Conservation (phyloP, 768 basidiomycete species). For the Tylopilus sp. region DNA sequence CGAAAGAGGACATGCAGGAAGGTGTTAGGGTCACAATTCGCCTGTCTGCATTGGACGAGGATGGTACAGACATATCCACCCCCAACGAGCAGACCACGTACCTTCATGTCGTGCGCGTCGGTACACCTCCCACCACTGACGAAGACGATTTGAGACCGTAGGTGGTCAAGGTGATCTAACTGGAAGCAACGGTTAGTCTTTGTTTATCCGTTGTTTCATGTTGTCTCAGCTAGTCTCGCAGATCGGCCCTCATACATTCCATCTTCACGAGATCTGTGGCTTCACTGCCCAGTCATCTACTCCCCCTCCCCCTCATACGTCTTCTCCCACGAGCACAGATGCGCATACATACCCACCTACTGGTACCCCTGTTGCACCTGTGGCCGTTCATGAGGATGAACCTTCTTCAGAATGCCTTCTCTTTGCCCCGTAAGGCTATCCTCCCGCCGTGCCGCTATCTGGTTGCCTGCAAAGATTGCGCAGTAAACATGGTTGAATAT, state of each 20-base stretch:
- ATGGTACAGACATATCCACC: constrained; percentile 63
- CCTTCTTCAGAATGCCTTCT: constrained; percentile 88
- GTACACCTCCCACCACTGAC: constrained; percentile 37
- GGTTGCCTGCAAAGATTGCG: constrained; percentile 94
- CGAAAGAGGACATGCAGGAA: constrained; percentile 47
- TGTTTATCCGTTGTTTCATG: background rate
- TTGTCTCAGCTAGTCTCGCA: constrained; percentile 23
- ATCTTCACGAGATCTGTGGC: constrained; percentile 93
- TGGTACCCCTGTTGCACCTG: constrained; percentile 18
- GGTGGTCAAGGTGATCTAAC: constrained; percentile 91
- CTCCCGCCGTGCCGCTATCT: constrained; percentile 91
- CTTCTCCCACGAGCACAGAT: constrained; percentile 36
- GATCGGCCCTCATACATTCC: constrained; percentile 94
- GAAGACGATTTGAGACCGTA: constrained; percentile 69
- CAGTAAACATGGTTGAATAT: constrained; percentile 96
- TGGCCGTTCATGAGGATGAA: constrained; percentile 50
- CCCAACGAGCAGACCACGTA: constrained; percentile 89
- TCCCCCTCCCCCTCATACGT: constrained; percentile 31
- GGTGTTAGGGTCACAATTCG: constrained; percentile 81
- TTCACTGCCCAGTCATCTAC: constrained; percentile 58
- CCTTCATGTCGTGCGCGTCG: constrained; percentile 76
- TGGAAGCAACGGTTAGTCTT: constrained; percentile 72
- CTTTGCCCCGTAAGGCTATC: constrained; percentile 86
- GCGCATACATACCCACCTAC: constrained; percentile 48
- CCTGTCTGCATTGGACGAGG: constrained; percentile 76